These are phyloP conservation scores for Apiotrichum siamense DNA, from an alignment of 1,284 basidiomycete species.

Conservation along the genomic window DNA sequence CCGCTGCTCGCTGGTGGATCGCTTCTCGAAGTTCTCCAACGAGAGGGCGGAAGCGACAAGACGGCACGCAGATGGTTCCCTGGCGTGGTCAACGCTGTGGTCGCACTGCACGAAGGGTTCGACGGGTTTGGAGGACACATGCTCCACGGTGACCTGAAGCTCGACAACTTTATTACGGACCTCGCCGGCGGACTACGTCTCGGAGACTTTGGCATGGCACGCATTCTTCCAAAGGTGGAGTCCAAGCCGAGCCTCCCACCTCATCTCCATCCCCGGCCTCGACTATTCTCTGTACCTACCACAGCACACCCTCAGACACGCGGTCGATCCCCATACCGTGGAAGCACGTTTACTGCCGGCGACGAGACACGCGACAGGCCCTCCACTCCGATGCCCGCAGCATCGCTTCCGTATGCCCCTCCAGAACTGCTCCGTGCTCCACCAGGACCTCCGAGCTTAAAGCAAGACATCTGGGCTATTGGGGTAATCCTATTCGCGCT, in stretches of 20 bases:
- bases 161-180: slow-evolving; percentile 92
- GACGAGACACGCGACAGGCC: background rate
- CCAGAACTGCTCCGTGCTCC: slow-evolving; percentile 64
- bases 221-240: slow-evolving; percentile 11
- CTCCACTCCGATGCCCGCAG: slow-evolving; percentile 55
- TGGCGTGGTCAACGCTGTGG: slow-evolving; percentile 78
- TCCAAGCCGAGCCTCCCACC: background rate
- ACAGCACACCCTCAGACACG: background rate
- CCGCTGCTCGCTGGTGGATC: slow-evolving; percentile 77
- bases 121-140: slow-evolving; percentile 55
- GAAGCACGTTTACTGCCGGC: slow-evolving; percentile 4
- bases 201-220: slow-evolving; percentile 45
- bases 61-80: slow-evolving; percentile 83
- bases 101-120: slow-evolving; percentile 68
- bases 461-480: slow-evolving; percentile 88
- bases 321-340: slow-evolving; percentile 7
- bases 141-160: slow-evolving; percentile 89
- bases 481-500: slow-evolving; percentile 81
- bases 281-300: background rate
- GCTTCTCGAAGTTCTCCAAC: slow-evolving; percentile 72
- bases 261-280: background rate
- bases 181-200: slow-evolving; percentile 57
- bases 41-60: slow-evolving; percentile 53
- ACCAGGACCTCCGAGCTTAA: slow-evolving; percentile 41
- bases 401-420: slow-evolving; percentile 82